Base-by-base conservation (phyloP, 2,329 filamentous ascomycete genomes). In the Basipetospora sp. region DNA sequence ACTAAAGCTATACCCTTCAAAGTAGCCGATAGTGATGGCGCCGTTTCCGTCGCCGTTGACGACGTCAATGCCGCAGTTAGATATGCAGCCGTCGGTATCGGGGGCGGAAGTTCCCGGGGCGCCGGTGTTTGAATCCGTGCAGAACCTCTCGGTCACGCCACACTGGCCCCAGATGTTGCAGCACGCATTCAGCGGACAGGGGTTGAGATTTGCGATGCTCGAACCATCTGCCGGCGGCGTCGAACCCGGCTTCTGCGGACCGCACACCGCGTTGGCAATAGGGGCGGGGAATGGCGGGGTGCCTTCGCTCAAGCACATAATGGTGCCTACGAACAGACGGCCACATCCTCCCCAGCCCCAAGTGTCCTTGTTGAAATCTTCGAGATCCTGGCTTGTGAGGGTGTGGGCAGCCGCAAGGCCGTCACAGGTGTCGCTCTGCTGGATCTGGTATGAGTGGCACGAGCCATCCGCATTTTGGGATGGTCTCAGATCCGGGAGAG, bases 141-240 rank as follows among this genome's bases (percentile, higher is more conserved):
- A 70, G 44, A 65, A 67, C 11, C 62, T 62, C 11, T 32, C 43
- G 0, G 60, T 63, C 1, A 54, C 54, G 4, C 65, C 65, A 20
- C 65, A 69, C 31, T 62, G 27, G 58, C 57, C 4, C 47, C 42
- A 31, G 45, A 48, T 36, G 52, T 50, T 38, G 50, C 60, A 64
- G 45, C 60, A 64, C 1, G 51, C 56, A 18, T 62, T 62, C 0
- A 67, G 49, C 0, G 60, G 60, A 41, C 67, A 71, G 0, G 56
- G 60, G 42, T 69, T 71, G 5, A 70, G 47, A 8, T 49, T 45
- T 1, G 51, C 43, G 3, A 66, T 31, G 14, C 51, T 47, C 11
- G 46, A 53, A n/a, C 52, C 56, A 5, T 38, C 45, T 0, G 47
- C 13, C 0, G 62, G 57, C 9, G 45, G 33, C 8, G 44, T 34